Evolutionary conservation across 2,329 filamentous ascomycete genomes (phyloP).

Genomic region (Dryadomyces quercivorus): DNA sequence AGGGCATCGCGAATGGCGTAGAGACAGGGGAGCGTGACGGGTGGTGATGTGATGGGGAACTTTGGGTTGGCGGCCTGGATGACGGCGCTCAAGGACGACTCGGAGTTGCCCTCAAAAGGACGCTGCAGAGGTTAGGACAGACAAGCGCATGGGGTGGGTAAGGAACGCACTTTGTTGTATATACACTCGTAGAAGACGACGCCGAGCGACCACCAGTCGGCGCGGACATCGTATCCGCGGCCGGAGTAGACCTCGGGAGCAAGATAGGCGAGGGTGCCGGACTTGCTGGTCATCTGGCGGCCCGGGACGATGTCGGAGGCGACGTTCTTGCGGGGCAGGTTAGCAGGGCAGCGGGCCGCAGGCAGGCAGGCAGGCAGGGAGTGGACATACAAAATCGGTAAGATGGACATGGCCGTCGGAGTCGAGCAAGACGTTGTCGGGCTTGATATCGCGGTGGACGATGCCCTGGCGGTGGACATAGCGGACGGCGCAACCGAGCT

Average conservation of each 20-base stretch:
- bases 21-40: slow-evolving; percentile 77
- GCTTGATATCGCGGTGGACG: slow-evolving; percentile 84
- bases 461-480: slow-evolving; percentile 82
- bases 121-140: slow-evolving; percentile 37
- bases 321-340: slow-evolving; percentile 60
- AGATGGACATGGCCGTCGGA: slow-evolving; percentile 90
- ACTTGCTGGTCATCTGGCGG: slow-evolving; percentile 84
- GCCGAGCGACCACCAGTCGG: slow-evolving; percentile 97
- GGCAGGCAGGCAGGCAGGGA: slow-evolving; percentile 12
- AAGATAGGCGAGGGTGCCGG: slow-evolving; percentile 88
- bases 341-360: neutral
- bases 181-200: slow-evolving; percentile 99
- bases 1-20: slow-evolving; percentile 79
- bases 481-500: slow-evolving; percentile 79
- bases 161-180: slow-evolving; percentile 72
- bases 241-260: slow-evolving; percentile 92
- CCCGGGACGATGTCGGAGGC: slow-evolving; percentile 82
- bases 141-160: neutral
- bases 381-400: slow-evolving; percentile 73
- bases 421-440: slow-evolving; percentile 81
- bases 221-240: slow-evolving; percentile 76
- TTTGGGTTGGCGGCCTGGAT: slow-evolving; percentile 74
- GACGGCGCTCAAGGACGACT: slow-evolving; percentile 65
- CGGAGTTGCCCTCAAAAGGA: slow-evolving; percentile 83
- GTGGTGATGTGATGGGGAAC: slow-evolving; percentile 85